A percentile compares a stretch with the other conserved stretches of the same genome.
Conservation (phyloP, 352 stramenopile genomes). For the Phytophthora kernoviae region DNA sequence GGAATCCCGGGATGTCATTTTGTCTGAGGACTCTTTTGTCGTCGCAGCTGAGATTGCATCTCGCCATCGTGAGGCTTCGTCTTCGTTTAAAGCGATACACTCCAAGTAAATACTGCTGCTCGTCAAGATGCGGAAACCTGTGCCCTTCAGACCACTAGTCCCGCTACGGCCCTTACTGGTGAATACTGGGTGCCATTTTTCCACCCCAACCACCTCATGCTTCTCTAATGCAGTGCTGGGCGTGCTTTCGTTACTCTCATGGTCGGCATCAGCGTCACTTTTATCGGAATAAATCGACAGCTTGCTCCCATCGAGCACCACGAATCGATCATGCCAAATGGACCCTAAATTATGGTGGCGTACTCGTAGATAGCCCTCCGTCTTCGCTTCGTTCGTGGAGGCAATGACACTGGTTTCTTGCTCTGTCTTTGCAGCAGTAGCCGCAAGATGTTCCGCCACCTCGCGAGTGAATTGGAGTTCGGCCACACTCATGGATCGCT, state of each 20-base stretch:
- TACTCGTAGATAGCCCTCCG: constrained; percentile 49
- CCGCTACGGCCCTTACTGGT: constrained; percentile 19
- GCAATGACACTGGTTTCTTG: not conserved
- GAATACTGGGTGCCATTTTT: constrained; percentile 59
- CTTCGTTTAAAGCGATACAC: constrained; percentile 38
- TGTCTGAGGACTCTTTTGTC: constrained; percentile 22
- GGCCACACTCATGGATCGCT: constrained; percentile 63
- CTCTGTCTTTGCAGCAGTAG: constrained; percentile 5
- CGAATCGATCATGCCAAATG: constrained; percentile 57
- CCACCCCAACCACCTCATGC: constrained; percentile 53
- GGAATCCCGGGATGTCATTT: constrained; percentile 39
- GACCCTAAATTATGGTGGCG: constrained; percentile 53
- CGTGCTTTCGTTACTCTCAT: constrained; percentile 17
- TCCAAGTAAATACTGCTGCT: constrained; percentile 66
- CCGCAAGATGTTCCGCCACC: constrained; percentile 45
- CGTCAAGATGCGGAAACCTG: constrained; percentile 66
- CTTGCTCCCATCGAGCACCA: constrained; percentile 40
- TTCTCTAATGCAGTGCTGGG: constrained; percentile 40
- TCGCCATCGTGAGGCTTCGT: constrained; percentile 50
- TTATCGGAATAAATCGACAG: constrained; percentile 45
- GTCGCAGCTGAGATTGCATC: constrained; percentile 29
- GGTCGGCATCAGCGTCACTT: constrained; percentile 24
- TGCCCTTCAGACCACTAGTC: constrained; percentile 20
- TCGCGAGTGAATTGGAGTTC: constrained; percentile 58
- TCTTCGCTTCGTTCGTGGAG: not conserved